Base-by-base conservation (phyloP, 1,139 yeast species). In the Lodderomyces theae region DNA sequence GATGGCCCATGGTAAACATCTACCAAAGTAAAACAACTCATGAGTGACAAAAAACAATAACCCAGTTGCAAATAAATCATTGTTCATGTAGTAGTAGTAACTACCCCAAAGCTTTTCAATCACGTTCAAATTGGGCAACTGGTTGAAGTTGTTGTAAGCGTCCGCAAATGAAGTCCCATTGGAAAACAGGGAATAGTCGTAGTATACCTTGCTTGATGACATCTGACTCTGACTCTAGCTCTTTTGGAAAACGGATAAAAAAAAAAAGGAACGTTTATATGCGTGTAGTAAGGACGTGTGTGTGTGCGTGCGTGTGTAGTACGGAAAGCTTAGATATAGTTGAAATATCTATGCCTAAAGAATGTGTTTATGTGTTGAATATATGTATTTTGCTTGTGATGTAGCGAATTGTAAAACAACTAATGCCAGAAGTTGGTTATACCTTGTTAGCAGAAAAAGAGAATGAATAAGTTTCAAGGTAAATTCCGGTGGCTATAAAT, bases 1-100 rank as follows among this genome's bases (percentile, higher is more conserved):
- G 17, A 70, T 60, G 43, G 57, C 59, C 74, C 75, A 72, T n/a
- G 76, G 77, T 36, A 71, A 46, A 46, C 74, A 68, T 50, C 77
- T 57, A 13, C 74, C 75, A 45, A 71, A 72, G 50, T 72, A 72
- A 49, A 66, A 64, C 22, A 66, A 22, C 47, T 72, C 77, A 45
- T 72, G 77, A 34, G 64, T 59, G 28, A 62, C 46, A 51, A 72
- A 71, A 54, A 72, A 66, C 41, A 71, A 54, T 39, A 71, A 58
- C 1, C 77, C 77, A 17, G 77, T 72, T 37, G 77, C 74, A 48
- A 72, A 65, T 39, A 71, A 52, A 45, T 71, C 77, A 48, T 69
- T 69, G 42, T 61, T 61, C 49, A 69, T 61, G 52, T 65, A 69
- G 42, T 64, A 57, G 52, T 71, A 71, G 59, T 69, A 70, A 17